These are phyloP conservation scores for Malania oleifera DNA, from an alignment of 164 flowering plant species.

Conservation along the genomic window DNA sequence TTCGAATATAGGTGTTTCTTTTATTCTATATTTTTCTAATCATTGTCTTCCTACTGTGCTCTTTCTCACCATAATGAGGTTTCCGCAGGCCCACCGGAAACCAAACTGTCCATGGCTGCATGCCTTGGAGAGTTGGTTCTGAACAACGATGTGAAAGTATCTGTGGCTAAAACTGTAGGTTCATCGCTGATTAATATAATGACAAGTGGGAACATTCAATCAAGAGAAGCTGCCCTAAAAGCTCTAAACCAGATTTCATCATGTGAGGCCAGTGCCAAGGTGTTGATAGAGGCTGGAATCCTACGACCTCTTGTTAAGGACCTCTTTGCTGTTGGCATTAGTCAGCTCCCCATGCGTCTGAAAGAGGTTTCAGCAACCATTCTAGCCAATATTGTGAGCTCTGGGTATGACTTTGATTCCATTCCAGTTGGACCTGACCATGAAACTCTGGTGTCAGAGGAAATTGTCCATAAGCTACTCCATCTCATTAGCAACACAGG, in stretches of 20 bases:
- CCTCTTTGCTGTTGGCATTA: constrained; percentile 71
- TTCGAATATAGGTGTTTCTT: too few species aligned
- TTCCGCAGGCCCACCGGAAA: constrained; percentile 73
- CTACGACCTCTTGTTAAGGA: constrained; percentile 85
- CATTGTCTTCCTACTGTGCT: too few species aligned
- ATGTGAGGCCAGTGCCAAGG: constrained; percentile 65
- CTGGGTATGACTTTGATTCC: constrained; percentile 61
- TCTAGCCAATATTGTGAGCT: constrained; percentile 76
- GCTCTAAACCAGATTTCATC: constrained; percentile 89
- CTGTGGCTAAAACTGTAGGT: constrained; percentile 74
- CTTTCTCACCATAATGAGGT: not conserved
- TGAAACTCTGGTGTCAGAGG: constrained; percentile 88
- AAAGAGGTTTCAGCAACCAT: constrained; percentile 95
- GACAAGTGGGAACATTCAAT: constrained; percentile 56
- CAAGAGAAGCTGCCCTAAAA: constrained; percentile 84
- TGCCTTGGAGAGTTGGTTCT: constrained; percentile 79
- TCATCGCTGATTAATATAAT: constrained; percentile 61
- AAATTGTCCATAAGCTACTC: constrained; percentile 69
- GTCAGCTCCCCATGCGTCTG: constrained; percentile 76
- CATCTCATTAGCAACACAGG: constrained; percentile 97
- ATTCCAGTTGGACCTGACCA: constrained; percentile 64
- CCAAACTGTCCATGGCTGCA: constrained; percentile 77
- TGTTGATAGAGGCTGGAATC: constrained; percentile 76
- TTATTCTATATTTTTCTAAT: too few species aligned
- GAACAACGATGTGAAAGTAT: constrained; percentile 73